These are phyloP conservation scores for Phlyctochytrium bullatum DNA, from an alignment of 192 early-diverging fungal genomes.

Conservation along the genomic window DNA sequence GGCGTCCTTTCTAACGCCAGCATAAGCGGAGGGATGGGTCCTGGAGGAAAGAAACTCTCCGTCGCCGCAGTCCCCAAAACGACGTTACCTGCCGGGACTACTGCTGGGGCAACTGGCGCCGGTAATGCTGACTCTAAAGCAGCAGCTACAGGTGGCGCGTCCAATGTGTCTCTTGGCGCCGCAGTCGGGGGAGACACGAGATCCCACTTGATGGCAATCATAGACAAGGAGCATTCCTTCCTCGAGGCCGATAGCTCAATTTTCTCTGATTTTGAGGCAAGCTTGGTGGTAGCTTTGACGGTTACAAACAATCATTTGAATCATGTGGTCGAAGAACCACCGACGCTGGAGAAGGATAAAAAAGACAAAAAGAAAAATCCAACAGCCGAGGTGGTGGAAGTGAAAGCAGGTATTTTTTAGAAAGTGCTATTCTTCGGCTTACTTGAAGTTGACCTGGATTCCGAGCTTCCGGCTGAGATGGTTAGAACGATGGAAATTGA, in stretches of 20 bases:
- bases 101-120: neutral
- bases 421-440: neutral
- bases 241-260: conserved; percentile 30
- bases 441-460: conserved; percentile 40
- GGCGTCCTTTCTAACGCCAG: neutral
- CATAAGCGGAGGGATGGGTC: neutral
- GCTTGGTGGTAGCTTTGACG: conserved; percentile 32
- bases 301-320: conserved; percentile 15
- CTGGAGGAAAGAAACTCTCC: conserved; percentile 2
- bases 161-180: neutral
- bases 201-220: neutral
- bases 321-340: conserved; percentile 30
- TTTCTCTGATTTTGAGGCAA: conserved; percentile 42
- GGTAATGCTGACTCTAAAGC: neutral
- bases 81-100: neutral
- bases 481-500: conserved; percentile 47
- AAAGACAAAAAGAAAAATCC: conserved; percentile 44
- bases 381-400: conserved; percentile 27
- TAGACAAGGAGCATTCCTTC: conserved; percentile 22
- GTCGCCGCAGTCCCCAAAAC: neutral
- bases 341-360: conserved; percentile 41
- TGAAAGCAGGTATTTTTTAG: conserved; percentile 39
- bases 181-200: conserved; percentile 7
- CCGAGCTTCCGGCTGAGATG: conserved; percentile 43
- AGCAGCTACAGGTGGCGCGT: conserved; percentile 15